Evolutionary conservation across 75 land plant species (phyloP).

Genomic region (Pinus albicaulis): DNA sequence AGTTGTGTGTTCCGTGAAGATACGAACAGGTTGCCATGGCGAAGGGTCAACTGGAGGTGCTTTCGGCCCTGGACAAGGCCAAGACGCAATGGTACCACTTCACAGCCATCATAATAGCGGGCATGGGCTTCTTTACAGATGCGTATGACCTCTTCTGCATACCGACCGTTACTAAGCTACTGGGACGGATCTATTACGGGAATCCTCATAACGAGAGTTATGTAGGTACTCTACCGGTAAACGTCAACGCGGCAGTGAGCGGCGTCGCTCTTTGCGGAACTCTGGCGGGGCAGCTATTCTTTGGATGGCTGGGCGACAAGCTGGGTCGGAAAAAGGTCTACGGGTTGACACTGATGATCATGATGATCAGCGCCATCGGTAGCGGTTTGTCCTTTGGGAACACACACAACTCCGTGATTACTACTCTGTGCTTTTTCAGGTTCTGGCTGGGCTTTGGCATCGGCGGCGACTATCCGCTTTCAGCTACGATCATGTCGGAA

Average conservation of each 20-base stretch:
- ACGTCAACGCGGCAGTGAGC: constrained; percentile 42
- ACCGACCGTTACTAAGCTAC: constrained; percentile 26
- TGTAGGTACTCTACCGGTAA: constrained; percentile 30
- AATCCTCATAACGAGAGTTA: constrained; percentile 12
- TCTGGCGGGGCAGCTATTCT: constrained; percentile 40
- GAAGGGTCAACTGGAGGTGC: constrained; percentile 1
- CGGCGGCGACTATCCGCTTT: constrained; percentile 51
- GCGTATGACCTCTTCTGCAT: constrained; percentile 18
- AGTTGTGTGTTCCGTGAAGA: too few relatives aligned
- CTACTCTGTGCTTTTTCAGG: constrained; percentile 53
- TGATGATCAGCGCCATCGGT: constrained; percentile 55
- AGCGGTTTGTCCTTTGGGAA: constrained; percentile 51
- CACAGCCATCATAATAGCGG: constrained; percentile 33
- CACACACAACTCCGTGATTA: constrained; percentile 40
- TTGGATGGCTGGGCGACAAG: constrained; percentile 62
- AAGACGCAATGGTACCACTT: constrained; percentile 39
- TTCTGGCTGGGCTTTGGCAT: constrained; percentile 63
- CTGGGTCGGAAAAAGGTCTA: constrained; percentile 55
- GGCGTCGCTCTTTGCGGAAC: constrained; percentile 32
- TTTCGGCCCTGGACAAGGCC: background rate
- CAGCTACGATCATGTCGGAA: constrained; percentile 45
- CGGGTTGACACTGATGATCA: constrained; percentile 49
- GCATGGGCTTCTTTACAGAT: constrained; percentile 23
- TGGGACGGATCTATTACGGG: constrained; percentile 27
- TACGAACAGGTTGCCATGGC: too few relatives aligned